phyloP scores from a whole-genome alignment of 1,139 yeast genomes.

The Yamadazyma blattariae region DNA sequence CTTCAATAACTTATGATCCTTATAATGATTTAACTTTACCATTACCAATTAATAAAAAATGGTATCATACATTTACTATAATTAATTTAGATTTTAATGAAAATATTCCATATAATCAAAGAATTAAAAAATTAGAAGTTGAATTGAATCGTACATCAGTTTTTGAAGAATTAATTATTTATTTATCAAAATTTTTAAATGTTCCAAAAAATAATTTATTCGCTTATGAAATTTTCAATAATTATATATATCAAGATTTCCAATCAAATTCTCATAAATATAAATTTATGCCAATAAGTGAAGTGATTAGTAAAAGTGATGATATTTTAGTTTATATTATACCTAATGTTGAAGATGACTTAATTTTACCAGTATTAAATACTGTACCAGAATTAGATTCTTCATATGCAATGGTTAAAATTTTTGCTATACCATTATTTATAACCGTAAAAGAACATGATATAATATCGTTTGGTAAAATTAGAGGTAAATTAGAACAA shows the following conservation, averaged over 20 bases:
- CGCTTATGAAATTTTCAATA: conserved; percentile 69
- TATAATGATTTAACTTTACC: conserved; percentile 90
- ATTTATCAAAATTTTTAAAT: conserved; percentile 52
- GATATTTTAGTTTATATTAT: conserved; percentile 69
- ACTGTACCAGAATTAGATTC: conserved; percentile 43
- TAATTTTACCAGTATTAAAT: conserved; percentile 69
- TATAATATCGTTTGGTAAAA: conserved; percentile 46
- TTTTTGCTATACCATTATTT: conserved; percentile 76
- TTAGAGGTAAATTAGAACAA: conserved; percentile 56
- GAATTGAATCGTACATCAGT: conserved; percentile 69
- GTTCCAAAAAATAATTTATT: conserved; percentile 46
- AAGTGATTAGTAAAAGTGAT: conserved; percentile 63
- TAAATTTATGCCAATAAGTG: conserved; percentile 65
- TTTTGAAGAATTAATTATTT: conserved; percentile 60
- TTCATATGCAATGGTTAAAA: conserved; percentile 33
- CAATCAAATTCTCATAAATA: conserved; percentile 60
- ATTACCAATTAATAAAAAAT: conserved; percentile 70
- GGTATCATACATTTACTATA: conserved; percentile 67
- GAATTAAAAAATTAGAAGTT: conserved; percentile 53
- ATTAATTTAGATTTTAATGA: conserved; percentile 52
- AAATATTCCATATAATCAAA: conserved; percentile 24
- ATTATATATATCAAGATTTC: conserved; percentile 67
- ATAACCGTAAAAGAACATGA: conserved; percentile 53
- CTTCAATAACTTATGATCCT: conserved; percentile 92
- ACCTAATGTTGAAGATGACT: conserved; percentile 41